A percentile compares a stretch with the other conserved stretches of the same genome.
phyloP scores from a whole-genome alignment of 108 stramenopile species.

The Fistulifera pelliculosa region DNA sequence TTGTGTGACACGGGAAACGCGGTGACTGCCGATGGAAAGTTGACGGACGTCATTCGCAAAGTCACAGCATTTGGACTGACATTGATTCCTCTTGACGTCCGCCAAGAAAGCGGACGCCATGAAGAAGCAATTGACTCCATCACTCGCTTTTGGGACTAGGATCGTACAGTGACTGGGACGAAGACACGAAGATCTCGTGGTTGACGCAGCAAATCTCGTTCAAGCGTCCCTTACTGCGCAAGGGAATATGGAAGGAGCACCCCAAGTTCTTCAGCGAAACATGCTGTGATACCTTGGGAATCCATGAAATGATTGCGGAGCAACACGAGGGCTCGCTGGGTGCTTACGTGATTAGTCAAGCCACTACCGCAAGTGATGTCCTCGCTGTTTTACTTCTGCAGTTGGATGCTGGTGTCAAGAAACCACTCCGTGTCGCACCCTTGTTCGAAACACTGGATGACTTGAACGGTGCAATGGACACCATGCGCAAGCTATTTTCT shows the following conservation, averaged over 20 bases:
- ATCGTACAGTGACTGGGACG: conserved; percentile 86
- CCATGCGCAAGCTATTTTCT: conserved; percentile 79
- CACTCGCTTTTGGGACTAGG: conserved; percentile 87
- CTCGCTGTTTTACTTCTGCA: conserved; percentile 90
- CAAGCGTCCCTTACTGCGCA: conserved; percentile 80
- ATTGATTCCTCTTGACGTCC: conserved; percentile 85
- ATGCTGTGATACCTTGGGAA: conserved; percentile 67
- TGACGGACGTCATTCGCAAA: conserved; percentile 85
- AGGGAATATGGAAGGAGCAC: conserved; percentile 61
- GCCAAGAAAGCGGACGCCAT: conserved; percentile 91
- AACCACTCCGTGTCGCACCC: conserved; percentile 90
- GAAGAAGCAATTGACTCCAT: conserved; percentile 89
- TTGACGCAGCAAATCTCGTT: conserved; percentile 76
- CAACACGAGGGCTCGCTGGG: conserved; percentile 82
- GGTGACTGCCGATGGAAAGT: conserved; percentile 73
- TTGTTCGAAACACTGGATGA: conserved; percentile 96
- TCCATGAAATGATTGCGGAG: conserved; percentile 72
- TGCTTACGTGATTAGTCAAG: conserved; percentile 96
- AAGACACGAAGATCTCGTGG: conserved; percentile 85
- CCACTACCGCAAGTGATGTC: conserved; percentile 86
- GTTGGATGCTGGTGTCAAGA: conserved; percentile 86
- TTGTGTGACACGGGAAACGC: conserved; percentile 72
- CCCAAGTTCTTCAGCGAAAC: conserved; percentile 55
- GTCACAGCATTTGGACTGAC: conserved; percentile 89
- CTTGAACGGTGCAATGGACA: conserved; percentile 80